phyloP scores from a whole-genome alignment of 192 early-diverging fungal genomes.

The Funneliformis mosseae region DNA sequence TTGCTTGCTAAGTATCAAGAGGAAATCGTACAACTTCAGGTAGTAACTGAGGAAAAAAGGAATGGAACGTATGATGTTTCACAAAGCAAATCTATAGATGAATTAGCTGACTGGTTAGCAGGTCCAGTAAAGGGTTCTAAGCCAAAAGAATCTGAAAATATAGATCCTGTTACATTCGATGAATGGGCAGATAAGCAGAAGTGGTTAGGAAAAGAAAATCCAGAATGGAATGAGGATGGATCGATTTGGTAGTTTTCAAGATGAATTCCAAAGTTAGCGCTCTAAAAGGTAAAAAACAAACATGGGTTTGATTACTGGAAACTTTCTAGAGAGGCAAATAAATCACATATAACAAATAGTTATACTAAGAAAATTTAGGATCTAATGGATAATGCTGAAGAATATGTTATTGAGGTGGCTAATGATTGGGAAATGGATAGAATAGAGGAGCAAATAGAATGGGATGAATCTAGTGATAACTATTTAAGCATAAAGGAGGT shows the following conservation, averaged over 20 bases:
- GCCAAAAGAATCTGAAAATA: not conserved
- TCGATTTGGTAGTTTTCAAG: not conserved
- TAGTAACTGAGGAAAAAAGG: not conserved
- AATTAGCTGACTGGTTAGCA: not conserved
- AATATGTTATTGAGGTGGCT: constrained; percentile 2
- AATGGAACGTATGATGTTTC: not conserved
- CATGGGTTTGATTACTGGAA: not conserved
- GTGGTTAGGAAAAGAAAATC: too few relatives aligned
- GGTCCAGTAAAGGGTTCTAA: not conserved
- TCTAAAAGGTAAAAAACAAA: not conserved
- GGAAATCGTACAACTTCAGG: not conserved
- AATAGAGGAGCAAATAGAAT: not conserved
- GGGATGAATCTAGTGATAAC: not conserved
- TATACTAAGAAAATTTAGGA: not conserved
- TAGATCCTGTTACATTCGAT: not conserved
- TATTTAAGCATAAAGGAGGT: not conserved
- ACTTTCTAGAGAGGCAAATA: not conserved
- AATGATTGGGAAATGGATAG: not conserved
- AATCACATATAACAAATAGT: not conserved
- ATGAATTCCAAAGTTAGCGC: not conserved
- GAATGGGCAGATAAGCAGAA: not conserved
- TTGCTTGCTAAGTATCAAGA: constrained; percentile 3
- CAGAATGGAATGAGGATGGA: too few relatives aligned
- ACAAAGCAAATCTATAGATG: not conserved
- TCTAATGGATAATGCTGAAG: not conserved